Evolutionary conservation across 768 basidiomycete species (phyloP), one percentile per base, ranked within the genome.

Genomic region (Boletellus sp.): DNA sequence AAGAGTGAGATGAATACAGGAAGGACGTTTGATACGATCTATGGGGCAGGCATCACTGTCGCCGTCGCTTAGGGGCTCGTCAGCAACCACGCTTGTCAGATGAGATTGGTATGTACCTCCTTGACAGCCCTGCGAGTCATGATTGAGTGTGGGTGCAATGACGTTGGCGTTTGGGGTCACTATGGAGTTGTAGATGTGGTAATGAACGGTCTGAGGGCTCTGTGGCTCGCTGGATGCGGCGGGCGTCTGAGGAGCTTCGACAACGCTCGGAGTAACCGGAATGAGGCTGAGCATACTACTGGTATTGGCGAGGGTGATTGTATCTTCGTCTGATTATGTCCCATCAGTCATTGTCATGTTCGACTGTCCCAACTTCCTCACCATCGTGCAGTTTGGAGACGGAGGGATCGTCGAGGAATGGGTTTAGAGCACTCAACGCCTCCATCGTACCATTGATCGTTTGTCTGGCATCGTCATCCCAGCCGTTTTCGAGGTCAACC

Each of bases 331-430:
- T 53, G 11, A 20, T 24, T 32, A n/a, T 15, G 28, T 32, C 10
- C 2, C 8, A n/a, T 53, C 12, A 52, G 35, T 11, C 28, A 28
- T 28, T 28, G 9, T 28, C 28, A 28, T 11, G 28, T 28, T 28
- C 8, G 8, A n/a, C 20, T 22, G 12, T 7, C 0, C 2, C 2
- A 31, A 15, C 22, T 13, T 31, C 16, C 52, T 46, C 22, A 53
- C 52, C 44, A n/a, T 53, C 43, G 11, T 33, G 0, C 1, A 45
- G 36, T 17, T 49, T 48, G 8, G 47, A 3, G 16, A 47, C 16
- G 8, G 42, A 6, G 9, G 28, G 7, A 20, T 58, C 13, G 4
- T 58, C 48, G 2, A 15, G 2, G 37, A 58, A 58, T 10, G 51
- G 56, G 22, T 22, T 1, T 13, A 20, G 3, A 11, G 0, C 39